These are phyloP conservation scores for Skeletonema grethae DNA, from an alignment of 108 stramenopile species.

Conservation along the genomic window DNA sequence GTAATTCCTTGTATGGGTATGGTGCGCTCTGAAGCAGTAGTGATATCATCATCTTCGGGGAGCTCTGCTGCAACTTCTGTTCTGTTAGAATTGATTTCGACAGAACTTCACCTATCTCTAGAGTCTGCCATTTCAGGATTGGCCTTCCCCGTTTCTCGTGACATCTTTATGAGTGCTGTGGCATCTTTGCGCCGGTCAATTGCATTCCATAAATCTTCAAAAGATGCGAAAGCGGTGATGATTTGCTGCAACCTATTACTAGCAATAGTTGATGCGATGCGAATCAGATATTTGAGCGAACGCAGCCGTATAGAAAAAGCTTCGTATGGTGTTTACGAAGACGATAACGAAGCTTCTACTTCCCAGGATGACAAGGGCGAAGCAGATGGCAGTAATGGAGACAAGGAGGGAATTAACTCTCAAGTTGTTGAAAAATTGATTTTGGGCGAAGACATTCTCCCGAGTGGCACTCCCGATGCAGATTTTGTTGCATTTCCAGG, in stretches of 20 bases:
- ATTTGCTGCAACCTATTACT: conserved; percentile 46
- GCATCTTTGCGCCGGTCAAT: conserved; percentile 60
- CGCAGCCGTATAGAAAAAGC: conserved; percentile 72
- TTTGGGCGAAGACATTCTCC: conserved; percentile 65
- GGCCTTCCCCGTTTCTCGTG: conserved; percentile 74
- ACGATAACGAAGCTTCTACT: conserved; percentile 31
- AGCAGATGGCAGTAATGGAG: conserved; percentile 11
- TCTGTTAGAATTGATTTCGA: conserved; percentile 55
- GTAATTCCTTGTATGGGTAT: conserved; percentile 58
- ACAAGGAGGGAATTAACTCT: conserved; percentile 48
- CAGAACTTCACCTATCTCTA: conserved; percentile 64
- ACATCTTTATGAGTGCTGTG: conserved; percentile 66
- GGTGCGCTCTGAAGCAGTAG: conserved; percentile 49
- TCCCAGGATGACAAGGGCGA: background rate
- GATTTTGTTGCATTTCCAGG: conserved; percentile 79
- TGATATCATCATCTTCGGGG: conserved; percentile 27
- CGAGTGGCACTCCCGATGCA: conserved; percentile 29
- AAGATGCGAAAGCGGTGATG: conserved; percentile 49
- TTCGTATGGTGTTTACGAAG: conserved; percentile 69
- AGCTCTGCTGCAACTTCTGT: conserved; percentile 32
- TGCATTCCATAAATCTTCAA: conserved; percentile 40
- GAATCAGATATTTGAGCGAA: conserved; percentile 72
- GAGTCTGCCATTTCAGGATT: conserved; percentile 80
- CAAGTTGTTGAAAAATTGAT: conserved; percentile 71
- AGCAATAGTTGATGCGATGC: conserved; percentile 64